These are phyloP conservation scores for Epichloe sylvatica DNA, from an alignment of 2,329 filamentous ascomycete genomes.

Conservation along the genomic window DNA sequence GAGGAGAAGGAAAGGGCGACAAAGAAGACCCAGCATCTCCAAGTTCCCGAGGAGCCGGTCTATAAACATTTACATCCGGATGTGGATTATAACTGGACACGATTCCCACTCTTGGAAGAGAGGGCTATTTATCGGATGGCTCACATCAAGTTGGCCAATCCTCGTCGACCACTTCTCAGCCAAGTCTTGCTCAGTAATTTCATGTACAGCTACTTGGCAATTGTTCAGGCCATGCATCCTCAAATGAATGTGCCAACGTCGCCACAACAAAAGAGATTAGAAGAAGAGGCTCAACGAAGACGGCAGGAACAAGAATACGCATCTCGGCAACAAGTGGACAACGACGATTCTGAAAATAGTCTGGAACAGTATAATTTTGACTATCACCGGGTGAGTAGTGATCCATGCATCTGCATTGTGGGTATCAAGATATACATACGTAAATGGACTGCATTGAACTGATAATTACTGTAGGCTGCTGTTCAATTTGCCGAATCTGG, in stretches of 20 bases:
- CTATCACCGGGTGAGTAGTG: conserved; percentile 34
- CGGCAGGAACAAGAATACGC: conserved; percentile 36
- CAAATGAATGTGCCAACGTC: conserved; percentile 84
- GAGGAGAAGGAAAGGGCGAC: conserved; percentile 57
- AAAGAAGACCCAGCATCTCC: conserved; percentile 62
- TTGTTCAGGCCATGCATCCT: conserved; percentile 97
- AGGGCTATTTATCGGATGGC: conserved; percentile 97
- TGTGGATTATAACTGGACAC: conserved; percentile 89
- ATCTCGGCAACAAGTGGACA: conserved; percentile 31
- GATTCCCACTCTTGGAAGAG: conserved; percentile 90
- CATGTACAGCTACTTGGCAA: conserved; percentile 98
- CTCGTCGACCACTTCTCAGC: conserved; percentile 76
- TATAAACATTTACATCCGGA: conserved; percentile 66
- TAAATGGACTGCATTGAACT: conserved; percentile 5
- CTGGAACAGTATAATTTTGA: conserved; percentile 40
- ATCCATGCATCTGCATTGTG: neutral
- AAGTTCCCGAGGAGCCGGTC: conserved; percentile 65
- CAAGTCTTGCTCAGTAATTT: conserved; percentile 97
- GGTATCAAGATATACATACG: neutral
- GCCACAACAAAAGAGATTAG: conserved; percentile 53
- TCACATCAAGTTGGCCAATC: conserved; percentile 97
- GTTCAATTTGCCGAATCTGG: conserved; percentile 33
- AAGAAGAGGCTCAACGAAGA: conserved; percentile 39
- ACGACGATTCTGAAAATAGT: conserved; percentile 32
- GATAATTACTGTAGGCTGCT: conserved; percentile 20